Evolutionary conservation across 495 filamentous ascomycete species (phyloP).

Genomic region (Xylaria longipes): DNA sequence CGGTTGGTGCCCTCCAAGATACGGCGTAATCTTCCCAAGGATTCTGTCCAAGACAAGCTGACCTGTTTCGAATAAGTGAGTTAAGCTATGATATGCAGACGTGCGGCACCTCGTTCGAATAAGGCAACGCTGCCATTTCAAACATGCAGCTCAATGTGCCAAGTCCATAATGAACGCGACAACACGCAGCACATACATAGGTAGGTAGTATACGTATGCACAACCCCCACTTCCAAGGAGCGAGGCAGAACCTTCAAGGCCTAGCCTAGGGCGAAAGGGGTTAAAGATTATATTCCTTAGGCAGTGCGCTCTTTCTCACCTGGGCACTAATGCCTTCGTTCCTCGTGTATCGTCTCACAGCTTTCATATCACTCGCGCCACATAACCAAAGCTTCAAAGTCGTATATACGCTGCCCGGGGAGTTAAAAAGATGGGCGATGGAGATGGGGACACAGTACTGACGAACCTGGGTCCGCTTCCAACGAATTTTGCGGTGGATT

Average conservation of each 20-base stretch:
- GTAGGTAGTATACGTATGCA: too few species aligned
- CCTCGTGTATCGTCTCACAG: not conserved
- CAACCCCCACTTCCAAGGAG: not conserved
- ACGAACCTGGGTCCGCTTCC: slow-evolving; percentile 21
- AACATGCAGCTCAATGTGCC: not conserved
- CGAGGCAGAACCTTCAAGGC: not conserved
- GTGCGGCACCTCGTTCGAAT: not conserved
- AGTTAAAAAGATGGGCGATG: not conserved
- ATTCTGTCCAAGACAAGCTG: not conserved
- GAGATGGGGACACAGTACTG: not conserved
- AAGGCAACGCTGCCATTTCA: not conserved
- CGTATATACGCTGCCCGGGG: not conserved
- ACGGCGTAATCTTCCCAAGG: not conserved
- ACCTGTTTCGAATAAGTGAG: not conserved
- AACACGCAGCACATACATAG: too few species aligned
- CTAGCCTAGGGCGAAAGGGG: too few species aligned
- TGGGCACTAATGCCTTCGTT: not conserved
- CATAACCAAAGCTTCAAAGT: not conserved
- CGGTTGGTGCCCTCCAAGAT: not conserved
- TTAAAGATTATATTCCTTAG: not conserved
- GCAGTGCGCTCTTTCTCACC: too few species aligned
- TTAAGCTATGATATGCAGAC: not conserved
- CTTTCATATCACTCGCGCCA: not conserved
- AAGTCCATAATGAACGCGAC: not conserved
- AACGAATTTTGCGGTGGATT: not conserved